These are phyloP conservation scores for Polytrichum commune DNA, from an alignment of 225 moss, liverwort and hornwort genomes.

Conservation along the genomic window DNA sequence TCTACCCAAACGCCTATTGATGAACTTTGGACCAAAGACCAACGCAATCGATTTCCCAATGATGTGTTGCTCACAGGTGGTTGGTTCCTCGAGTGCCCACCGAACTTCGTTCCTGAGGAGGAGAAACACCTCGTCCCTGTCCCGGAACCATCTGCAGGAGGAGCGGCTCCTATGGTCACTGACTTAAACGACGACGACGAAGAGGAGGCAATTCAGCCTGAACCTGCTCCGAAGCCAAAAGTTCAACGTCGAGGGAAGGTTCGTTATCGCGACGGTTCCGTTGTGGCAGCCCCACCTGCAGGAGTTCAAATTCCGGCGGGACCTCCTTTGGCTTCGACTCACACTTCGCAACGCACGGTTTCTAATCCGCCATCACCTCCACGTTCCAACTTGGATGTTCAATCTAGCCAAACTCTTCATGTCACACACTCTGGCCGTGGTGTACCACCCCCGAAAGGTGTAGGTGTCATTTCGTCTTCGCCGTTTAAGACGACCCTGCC, in stretches of 20 bases:
- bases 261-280: background rate
- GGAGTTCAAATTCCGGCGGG: background rate
- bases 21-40: background rate
- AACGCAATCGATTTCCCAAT: slow-evolving; percentile 1
- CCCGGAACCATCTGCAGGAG: slow-evolving; percentile 1
- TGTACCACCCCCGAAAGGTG: too few relatives aligned
- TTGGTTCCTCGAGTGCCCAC: background rate
- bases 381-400: too few relatives aligned
- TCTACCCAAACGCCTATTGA: background rate
- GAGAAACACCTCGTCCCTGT: background rate
- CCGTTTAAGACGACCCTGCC: too few relatives aligned
- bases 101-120: slow-evolving; percentile 1
- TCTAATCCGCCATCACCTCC: too few relatives aligned
- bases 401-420: too few relatives aligned
- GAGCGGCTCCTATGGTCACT: background rate
- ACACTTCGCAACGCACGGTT: background rate
- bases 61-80: background rate
- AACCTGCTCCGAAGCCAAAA: background rate
- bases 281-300: background rate
- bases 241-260: slow-evolving; percentile 1
- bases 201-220: slow-evolving; percentile 1
- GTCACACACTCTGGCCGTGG: too few relatives aligned
- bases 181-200: slow-evolving; percentile 1
- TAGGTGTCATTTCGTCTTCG: too few relatives aligned
- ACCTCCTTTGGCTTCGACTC: background rate